Percentiles rank a stretch among this genome's conserved stretches.
Evolutionary conservation across 805 yeast species (phyloP).

Genomic region (Debaryomyces hansenii): DNA sequence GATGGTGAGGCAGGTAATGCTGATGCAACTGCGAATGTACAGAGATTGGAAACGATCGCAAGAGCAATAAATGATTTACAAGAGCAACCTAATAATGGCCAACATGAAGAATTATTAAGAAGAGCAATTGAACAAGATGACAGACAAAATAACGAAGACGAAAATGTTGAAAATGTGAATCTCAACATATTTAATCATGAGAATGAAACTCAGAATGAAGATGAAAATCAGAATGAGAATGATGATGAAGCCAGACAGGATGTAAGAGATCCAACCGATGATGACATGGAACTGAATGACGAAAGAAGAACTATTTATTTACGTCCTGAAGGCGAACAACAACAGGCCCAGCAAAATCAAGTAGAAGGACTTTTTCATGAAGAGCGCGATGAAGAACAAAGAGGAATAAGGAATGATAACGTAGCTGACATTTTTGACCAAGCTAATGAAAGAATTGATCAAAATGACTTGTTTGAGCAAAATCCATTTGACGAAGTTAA

Average conservation of each 20-base stretch:
- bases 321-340: conserved; percentile 1
- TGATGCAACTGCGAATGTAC: conserved; percentile 23
- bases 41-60: conserved; percentile 24
- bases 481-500: conserved; percentile 6
- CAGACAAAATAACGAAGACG: conserved; percentile 18
- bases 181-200: neutral
- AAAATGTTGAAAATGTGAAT: conserved; percentile 4
- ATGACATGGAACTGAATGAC: neutral
- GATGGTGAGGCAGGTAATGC: conserved; percentile 19
- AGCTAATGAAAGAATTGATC: neutral
- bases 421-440: neutral
- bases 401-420: neutral
- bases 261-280: conserved; percentile 1
- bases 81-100: conserved; percentile 9
- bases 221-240: conserved; percentile 1
- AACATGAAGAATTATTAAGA: conserved; percentile 18
- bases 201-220: neutral
- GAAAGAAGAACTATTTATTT: conserved; percentile 5
- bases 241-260: neutral
- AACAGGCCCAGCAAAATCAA: neutral
- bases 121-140: conserved; percentile 16
- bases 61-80: conserved; percentile 28
- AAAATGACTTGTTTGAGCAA: conserved; percentile 2
- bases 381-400: neutral
- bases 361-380: neutral